Percentiles rank a stretch among this genome's conserved stretches.
Evolutionary conservation across 352 stramenopile species (phyloP).

Genomic region (Elongisporangium senticosum): DNA sequence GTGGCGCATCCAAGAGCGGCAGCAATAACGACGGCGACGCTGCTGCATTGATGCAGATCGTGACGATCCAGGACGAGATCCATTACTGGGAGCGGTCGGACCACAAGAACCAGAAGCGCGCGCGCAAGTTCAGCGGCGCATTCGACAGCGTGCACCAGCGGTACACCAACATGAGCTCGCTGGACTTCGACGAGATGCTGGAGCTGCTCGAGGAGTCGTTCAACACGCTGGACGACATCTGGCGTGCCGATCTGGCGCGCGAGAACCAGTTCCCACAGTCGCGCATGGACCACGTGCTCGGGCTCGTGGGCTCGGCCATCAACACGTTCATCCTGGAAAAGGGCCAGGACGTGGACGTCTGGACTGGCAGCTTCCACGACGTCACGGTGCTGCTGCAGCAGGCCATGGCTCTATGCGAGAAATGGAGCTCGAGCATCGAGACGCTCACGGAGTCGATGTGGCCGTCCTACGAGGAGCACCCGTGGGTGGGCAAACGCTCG

Average conservation of each 20-base stretch:
- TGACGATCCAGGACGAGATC: slow-evolving; percentile 83
- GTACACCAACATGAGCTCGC: slow-evolving; percentile 50
- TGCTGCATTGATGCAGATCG: slow-evolving; percentile 65
- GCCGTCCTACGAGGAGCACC: slow-evolving; percentile 74
- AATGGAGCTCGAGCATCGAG: slow-evolving; percentile 67
- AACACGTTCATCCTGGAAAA: slow-evolving; percentile 65
- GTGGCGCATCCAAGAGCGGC: slow-evolving; percentile 11
- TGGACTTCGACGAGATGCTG: slow-evolving; percentile 72
- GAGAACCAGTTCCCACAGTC: slow-evolving; percentile 75
- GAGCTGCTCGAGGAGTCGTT: slow-evolving; percentile 85
- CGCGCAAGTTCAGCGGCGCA: slow-evolving; percentile 68
- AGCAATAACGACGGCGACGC: slow-evolving; percentile 18
- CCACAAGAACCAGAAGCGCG: slow-evolving; percentile 45
- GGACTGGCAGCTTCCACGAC: slow-evolving; percentile 56
- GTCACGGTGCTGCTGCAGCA: slow-evolving; percentile 56
- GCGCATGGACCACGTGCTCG: slow-evolving; percentile 86
- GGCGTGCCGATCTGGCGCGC: slow-evolving; percentile 62
- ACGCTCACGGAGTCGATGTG: slow-evolving; percentile 79
- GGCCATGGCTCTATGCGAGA: slow-evolving; percentile 70
- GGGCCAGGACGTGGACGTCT: slow-evolving; percentile 56
- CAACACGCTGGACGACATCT: slow-evolving; percentile 87
- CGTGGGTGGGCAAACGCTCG: slow-evolving; percentile 57
- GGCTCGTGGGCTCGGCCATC: slow-evolving; percentile 72
- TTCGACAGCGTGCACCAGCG: slow-evolving; percentile 84
- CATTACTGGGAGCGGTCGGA: slow-evolving; percentile 78